Conservation (phyloP, 2,329 filamentous ascomycete genomes). For the Hypoxylon sp. region DNA sequence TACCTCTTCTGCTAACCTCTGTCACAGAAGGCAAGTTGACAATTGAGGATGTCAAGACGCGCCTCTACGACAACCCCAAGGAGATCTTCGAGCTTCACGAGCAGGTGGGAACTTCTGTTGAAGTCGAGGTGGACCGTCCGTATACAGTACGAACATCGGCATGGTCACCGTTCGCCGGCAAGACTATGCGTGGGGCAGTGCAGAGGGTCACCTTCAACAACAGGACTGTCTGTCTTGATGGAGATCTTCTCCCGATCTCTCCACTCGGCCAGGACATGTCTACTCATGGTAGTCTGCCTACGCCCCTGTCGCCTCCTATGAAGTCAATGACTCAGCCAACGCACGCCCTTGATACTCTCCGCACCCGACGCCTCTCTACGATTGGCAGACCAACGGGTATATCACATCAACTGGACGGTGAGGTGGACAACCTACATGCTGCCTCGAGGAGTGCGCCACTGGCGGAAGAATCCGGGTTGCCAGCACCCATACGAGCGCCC, state of each 20-base stretch:
- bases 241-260: constrained; percentile 68
- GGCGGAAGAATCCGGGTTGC: constrained; percentile 61
- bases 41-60: constrained; percentile 77
- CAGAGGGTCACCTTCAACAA: constrained; percentile 82
- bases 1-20: constrained; percentile 81
- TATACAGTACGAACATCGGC: constrained; percentile 67
- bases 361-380: constrained; percentile 52
- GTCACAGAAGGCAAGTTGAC: constrained; percentile 80
- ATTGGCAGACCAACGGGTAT: constrained; percentile 44
- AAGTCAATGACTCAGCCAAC: constrained; percentile 62
- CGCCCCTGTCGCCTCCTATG: constrained; percentile 67
- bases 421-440: constrained; percentile 47
- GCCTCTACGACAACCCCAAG: constrained; percentile 83
- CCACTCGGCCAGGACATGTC: constrained; percentile 81
- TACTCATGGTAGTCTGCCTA: constrained; percentile 66
- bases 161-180: constrained; percentile 81
- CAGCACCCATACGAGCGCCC: constrained; percentile 63
- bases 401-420: constrained; percentile 54
- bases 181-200: constrained; percentile 75
- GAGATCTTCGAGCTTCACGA: constrained; percentile 86
- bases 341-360: constrained; percentile 54
- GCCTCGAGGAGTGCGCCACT: constrained; percentile 45
- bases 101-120: constrained; percentile 77
- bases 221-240: constrained; percentile 81
- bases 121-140: constrained; percentile 80